Conservation (phyloP, 768 basidiomycete genomes). For the Podaxis mareebaensis region DNA sequence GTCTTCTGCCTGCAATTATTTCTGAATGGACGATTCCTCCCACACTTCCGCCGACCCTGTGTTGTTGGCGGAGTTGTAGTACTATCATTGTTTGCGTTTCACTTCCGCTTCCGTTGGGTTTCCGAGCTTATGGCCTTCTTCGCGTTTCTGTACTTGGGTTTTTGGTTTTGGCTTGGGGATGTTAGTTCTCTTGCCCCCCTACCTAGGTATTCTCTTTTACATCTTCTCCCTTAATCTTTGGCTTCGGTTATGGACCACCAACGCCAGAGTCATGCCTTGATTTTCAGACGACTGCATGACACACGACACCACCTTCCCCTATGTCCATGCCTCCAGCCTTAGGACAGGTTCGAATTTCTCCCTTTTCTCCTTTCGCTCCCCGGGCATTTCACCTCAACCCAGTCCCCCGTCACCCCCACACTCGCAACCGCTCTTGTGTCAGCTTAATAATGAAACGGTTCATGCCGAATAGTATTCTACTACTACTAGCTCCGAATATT, state of each 20-base stretch:
- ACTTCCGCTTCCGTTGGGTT: constrained; percentile 2
- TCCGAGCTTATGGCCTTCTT: not conserved
- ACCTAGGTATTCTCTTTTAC: constrained; percentile 1
- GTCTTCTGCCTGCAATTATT: constrained; percentile 7
- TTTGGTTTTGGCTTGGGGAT: not conserved
- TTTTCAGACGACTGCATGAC: not conserved
- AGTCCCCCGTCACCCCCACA: not conserved
- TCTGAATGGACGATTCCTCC: constrained; percentile 6
- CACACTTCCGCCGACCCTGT: constrained; percentile 3
- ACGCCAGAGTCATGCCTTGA: not conserved
- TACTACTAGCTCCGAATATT: constrained; percentile 18
- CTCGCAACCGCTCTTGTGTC: constrained; percentile 12
- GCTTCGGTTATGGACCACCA: not conserved
- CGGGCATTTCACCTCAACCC: not conserved
- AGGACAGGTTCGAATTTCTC: not conserved
- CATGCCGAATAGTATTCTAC: constrained; percentile 9
- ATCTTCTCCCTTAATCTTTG: not conserved
- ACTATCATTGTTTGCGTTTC: constrained; percentile 5
- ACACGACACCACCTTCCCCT: not conserved
- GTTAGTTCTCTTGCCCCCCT: not conserved
- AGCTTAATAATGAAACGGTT: constrained; percentile 14
- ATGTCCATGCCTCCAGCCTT: not conserved
- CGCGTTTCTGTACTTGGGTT: not conserved
- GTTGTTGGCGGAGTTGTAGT: constrained; percentile 14
- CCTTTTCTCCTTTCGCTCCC: not conserved